Evolutionary conservation across 371 early-diverging fungal genomes (phyloP), one percentile per base, ranked within the genome.

Genomic region (Mortierella sp.): DNA sequence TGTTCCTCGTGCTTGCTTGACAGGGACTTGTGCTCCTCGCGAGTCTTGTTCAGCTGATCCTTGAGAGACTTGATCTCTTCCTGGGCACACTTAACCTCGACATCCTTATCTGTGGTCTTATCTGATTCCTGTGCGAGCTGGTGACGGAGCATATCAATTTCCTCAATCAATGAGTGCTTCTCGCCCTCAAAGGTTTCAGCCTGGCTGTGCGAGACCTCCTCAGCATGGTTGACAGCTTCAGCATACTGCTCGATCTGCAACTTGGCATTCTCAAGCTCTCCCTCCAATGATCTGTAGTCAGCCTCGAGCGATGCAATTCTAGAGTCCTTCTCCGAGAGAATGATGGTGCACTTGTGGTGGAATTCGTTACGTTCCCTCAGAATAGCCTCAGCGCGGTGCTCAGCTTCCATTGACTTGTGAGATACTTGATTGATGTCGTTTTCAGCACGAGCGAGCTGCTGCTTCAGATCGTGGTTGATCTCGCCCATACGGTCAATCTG

Each of bases 91-190:
- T 77, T 67, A 55, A 64, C 35, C 51, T 69, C 74, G 13, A 68
- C 47, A 17, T 60, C 70, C 67, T 64, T 69, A 49, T 54, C 49
- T 22, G 55, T 31, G 31, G 62, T 59, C 79, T 79, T 79, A 10
- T 58, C 70, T 6, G 67, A 54, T 55, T 73, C 74, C 15, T 67
- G 57, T 10, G 61, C 26, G n/a, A 70, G 56, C 56, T 70, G 74
- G 19, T 34, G 66, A 9, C 74, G 79, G 28, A 79, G 67, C 64
- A 79, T 70, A n/a, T 79, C 79, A 66, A 79, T 79, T 61, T 79
- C 79, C 35, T 79, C 79, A 55, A 79, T 79, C 68, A 79, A 60
- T 3, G 74, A 73, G 56, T 79, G 79, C 70, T 79, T 79, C 53
- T 79, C 79, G 32, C 70, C 79, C 42, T 79, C 79, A 55, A 79